A percentile compares a stretch with the other conserved stretches of the same genome.
Evolutionary conservation across 768 basidiomycete species (phyloP).

Genomic region (Termitomyces sp.): DNA sequence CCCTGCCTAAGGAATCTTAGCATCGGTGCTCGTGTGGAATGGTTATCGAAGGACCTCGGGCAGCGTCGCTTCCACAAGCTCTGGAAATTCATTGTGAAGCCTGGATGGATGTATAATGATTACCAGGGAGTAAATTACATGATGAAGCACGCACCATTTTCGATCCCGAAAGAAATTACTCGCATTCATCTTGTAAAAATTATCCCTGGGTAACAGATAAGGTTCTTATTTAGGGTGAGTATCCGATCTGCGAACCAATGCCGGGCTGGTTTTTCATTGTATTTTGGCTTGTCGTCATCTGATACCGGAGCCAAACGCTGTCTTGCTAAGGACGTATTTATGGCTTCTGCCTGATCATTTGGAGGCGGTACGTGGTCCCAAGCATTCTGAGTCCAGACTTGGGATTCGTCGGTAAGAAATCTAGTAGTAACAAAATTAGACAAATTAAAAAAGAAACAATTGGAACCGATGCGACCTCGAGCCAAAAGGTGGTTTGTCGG

Average conservation of each 20-base stretch:
- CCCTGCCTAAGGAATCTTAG: slow-evolving; percentile 55
- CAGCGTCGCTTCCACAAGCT: slow-evolving; percentile 66
- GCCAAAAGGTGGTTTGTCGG: slow-evolving; percentile 62
- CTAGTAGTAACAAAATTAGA: slow-evolving; percentile 33
- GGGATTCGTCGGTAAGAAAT: slow-evolving; percentile 61
- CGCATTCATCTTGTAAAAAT: slow-evolving; percentile 83
- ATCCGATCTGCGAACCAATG: slow-evolving; percentile 49
- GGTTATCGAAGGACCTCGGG: slow-evolving; percentile 41
- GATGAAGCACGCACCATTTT: slow-evolving; percentile 57
- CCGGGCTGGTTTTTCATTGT: slow-evolving; percentile 67
- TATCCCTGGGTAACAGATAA: slow-evolving; percentile 62
- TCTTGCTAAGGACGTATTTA: slow-evolving; percentile 59
- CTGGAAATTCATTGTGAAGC: slow-evolving; percentile 94
- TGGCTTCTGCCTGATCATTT: slow-evolving; percentile 70
- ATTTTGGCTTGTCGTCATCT: slow-evolving; percentile 61
- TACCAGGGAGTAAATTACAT: not conserved
- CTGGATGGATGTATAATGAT: slow-evolving; percentile 25
- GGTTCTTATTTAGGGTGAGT: slow-evolving; percentile 1
- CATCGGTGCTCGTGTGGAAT: slow-evolving; percentile 1
- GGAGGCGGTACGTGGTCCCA: slow-evolving; percentile 91
- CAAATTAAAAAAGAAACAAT: not conserved
- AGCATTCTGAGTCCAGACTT: slow-evolving; percentile 84
- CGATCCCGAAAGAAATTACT: slow-evolving; percentile 93
- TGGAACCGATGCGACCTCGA: slow-evolving; percentile 41
- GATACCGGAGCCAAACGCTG: slow-evolving; percentile 75